These are phyloP conservation scores for Aspergillus cavernicola DNA, from an alignment of 495 filamentous ascomycete genomes.

Conservation along the genomic window DNA sequence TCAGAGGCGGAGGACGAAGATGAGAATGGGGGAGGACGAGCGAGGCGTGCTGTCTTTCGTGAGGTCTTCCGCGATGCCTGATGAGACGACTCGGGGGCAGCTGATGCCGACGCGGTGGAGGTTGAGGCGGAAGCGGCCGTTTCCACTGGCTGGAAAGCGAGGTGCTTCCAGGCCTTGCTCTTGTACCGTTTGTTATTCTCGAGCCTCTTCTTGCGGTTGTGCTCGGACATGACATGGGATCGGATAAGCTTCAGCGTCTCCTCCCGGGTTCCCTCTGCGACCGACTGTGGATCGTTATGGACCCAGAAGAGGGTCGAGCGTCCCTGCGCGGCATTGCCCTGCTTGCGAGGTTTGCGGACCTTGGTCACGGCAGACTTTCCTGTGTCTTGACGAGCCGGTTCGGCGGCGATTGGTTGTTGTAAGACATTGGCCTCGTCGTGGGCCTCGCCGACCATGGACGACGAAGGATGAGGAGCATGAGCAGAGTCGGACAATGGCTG, in stretches of 20 bases:
- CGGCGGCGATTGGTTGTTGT: slow-evolving; percentile 6
- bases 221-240: slow-evolving; percentile 50
- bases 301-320: slow-evolving; percentile 47
- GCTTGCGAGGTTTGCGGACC: slow-evolving; percentile 40
- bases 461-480: slow-evolving; percentile 2
- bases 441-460: slow-evolving; percentile 6
- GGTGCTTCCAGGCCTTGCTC: slow-evolving; percentile 42
- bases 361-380: slow-evolving; percentile 31
- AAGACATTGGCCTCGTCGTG: neutral
- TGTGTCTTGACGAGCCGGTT: slow-evolving; percentile 14
- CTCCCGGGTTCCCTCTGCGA: slow-evolving; percentile 37
- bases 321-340: slow-evolving; percentile 31
- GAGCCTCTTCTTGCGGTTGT: slow-evolving; percentile 47
- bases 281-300: slow-evolving; percentile 39
- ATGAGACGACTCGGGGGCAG: neutral
- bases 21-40: neutral
- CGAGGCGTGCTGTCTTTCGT: neutral
- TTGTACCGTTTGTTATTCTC: slow-evolving; percentile 45
- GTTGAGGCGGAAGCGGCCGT: slow-evolving; percentile 21
- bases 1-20: slow-evolving; percentile 4
- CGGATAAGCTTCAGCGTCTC: slow-evolving; percentile 48
- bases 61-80: neutral
- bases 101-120: slow-evolving; percentile 12
- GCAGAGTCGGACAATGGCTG: slow-evolving; percentile 1
- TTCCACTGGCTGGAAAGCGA: slow-evolving; percentile 37